These are phyloP conservation scores for Cynara cardunculus DNA, from an alignment of 129 eudicot genomes.

Conservation along the genomic window DNA sequence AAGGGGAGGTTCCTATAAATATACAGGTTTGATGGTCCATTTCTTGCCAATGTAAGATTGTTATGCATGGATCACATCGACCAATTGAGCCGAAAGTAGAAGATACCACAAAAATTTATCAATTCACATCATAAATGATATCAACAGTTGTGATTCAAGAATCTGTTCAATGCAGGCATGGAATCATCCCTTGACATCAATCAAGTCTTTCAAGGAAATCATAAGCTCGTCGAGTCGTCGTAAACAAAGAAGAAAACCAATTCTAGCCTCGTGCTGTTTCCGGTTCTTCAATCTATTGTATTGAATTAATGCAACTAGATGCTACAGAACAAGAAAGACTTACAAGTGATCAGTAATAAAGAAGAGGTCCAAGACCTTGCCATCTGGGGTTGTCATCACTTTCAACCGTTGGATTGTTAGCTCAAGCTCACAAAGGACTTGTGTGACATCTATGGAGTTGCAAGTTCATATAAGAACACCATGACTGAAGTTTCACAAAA, in stretches of 20 bases:
- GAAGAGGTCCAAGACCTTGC: constrained; percentile 73
- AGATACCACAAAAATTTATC: not conserved
- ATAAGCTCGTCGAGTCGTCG: not conserved
- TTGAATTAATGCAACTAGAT: not conserved
- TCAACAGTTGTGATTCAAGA: not conserved
- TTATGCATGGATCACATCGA: too few species aligned
- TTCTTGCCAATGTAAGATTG: too few species aligned
- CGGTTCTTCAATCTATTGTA: not conserved
- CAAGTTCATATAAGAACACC: constrained; percentile 8
- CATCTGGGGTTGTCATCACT: constrained; percentile 89
- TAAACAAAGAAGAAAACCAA: not conserved
- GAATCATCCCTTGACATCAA: too few species aligned
- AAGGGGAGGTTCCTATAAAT: too few species aligned
- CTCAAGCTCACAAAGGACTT: constrained; percentile 63
- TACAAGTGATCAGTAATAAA: constrained; percentile 70
- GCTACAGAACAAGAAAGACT: constrained; percentile 15
- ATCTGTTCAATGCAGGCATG: not conserved
- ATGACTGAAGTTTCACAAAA: not conserved
- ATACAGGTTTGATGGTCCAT: too few species aligned
- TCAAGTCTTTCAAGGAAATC: not conserved
- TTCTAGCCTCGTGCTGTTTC: not conserved
- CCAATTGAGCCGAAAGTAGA: too few species aligned
- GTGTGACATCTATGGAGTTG: constrained; percentile 57
- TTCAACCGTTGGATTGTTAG: constrained; percentile 67
- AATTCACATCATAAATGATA: not conserved